Base-by-base conservation (phyloP, 768 basidiomycete genomes). In the Mycena latifolia region DNA sequence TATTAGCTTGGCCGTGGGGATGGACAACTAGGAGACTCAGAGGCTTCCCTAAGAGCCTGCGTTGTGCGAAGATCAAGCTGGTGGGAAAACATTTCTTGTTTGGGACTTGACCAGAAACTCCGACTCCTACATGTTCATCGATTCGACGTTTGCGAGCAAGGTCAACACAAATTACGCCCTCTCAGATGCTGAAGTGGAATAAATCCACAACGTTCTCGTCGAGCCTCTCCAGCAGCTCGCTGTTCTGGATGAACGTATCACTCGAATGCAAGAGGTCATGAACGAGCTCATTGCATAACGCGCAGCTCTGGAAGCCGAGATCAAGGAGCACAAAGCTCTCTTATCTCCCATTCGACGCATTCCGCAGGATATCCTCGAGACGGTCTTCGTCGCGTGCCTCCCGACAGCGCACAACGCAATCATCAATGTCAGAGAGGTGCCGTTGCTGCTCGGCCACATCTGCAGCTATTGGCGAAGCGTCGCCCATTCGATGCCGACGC, bases 101-200 rank as follows among this genome's bases (percentile, higher is more conserved):
- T n/a, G n/a, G n/a, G n/a, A n/a, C n/a, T n/a, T n/a, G n/a, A n/a
- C n/a, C n/a, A n/a, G n/a, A n/a, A n/a, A n/a, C n/a, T n/a, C n/a
- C n/a, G n/a, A n/a, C n/a, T n/a, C n/a, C n/a, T n/a, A n/a, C n/a
- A n/a, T n/a, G n/a, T n/a, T n/a, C n/a, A n/a, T n/a, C n/a, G n/a
- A n/a, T n/a, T n/a, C n/a, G n/a, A n/a, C n/a, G 0, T 54, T 62
- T 18, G 15, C 51, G 1, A 48, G 18, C n/a, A 35, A 20, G 27
- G 28, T 62, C 24, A 46, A 47, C 41, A 63, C 61, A 2, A 55
- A 46, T n/a, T 63, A 63, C 35, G 50, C 39, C 20, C 61, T 52
- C 8, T 43, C 61, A 0, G 61, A 63, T 29, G 37, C 50, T 25
- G 61, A 63, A 47, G 43, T 63, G 1, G 25, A 29, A 14, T 27